Conservation (phyloP, 2,329 filamentous ascomycete genomes). For the Rugonectria rugulosa region DNA sequence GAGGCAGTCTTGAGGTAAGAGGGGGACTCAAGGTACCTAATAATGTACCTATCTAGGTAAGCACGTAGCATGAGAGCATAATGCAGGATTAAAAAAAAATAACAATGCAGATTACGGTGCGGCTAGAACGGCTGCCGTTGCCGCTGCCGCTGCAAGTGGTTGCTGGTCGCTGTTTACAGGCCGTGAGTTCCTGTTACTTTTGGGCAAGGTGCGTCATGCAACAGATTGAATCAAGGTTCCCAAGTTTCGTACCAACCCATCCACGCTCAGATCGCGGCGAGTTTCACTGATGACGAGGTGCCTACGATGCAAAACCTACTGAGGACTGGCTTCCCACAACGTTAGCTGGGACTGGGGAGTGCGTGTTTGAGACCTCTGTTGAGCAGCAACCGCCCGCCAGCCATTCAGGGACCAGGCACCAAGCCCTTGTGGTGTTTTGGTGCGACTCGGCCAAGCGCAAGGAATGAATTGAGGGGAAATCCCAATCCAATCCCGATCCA, state of each 20-base stretch:
- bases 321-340: too few species aligned
- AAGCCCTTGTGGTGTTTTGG: constrained; percentile 30
- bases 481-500: too few species aligned
- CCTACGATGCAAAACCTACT: too few species aligned
- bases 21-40: too few species aligned
- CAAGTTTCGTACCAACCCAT: neutral
- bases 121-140: neutral
- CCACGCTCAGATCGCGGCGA: too few species aligned
- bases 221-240: neutral
- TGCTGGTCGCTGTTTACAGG: constrained; percentile 13
- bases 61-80: too few species aligned
- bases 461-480: constrained; percentile 20
- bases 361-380: constrained; percentile 15
- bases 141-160: constrained; percentile 5
- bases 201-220: neutral
- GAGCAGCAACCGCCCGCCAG: constrained; percentile 33
- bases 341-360: neutral
- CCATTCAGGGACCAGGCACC: constrained; percentile 18
- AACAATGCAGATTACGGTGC: neutral
- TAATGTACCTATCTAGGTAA: too few species aligned
- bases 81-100: constrained; percentile 3
- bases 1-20: too few species aligned
- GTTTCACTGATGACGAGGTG: too few species aligned
- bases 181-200: neutral
- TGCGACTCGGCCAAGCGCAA: constrained; percentile 27